Percentiles rank a stretch among this genome's conserved stretches.
Evolutionary conservation across 1,284 basidiomycete species (phyloP).

Genomic region (Rugosomyces carneus): DNA sequence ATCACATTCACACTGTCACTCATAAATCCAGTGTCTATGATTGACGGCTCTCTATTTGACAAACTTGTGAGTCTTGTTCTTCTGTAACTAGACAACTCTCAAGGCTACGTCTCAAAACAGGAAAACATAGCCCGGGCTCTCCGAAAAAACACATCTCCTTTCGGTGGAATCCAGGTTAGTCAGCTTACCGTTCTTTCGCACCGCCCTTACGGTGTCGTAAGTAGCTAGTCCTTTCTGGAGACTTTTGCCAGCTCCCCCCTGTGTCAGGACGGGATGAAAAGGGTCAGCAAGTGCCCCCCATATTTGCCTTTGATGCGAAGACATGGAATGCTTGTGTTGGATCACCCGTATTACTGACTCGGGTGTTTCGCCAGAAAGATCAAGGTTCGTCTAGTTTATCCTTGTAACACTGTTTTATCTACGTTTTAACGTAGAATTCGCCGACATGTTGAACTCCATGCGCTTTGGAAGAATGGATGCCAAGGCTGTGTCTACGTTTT

Average conservation of each 20-base stretch:
- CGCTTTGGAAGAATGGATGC: slow-evolving; percentile 68
- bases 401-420: neutral
- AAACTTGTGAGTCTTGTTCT: slow-evolving; percentile 47
- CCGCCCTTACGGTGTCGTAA: slow-evolving; percentile 22
- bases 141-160: slow-evolving; percentile 56
- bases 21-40: slow-evolving; percentile 70
- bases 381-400: slow-evolving; percentile 34
- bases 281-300: slow-evolving; percentile 35
- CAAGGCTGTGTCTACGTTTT: slow-evolving; percentile 57
- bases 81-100: neutral
- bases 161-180: slow-evolving; percentile 85
- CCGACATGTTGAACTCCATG: slow-evolving; percentile 91
- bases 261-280: slow-evolving; percentile 44
- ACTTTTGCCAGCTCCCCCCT: slow-evolving; percentile 92
- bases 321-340: slow-evolving; percentile 62
- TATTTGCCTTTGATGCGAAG: slow-evolving; percentile 82
- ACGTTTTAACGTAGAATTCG: slow-evolving; percentile 53
- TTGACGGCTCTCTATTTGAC: slow-evolving; percentile 81
- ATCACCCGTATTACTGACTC: slow-evolving; percentile 51
- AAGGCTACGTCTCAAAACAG: slow-evolving; percentile 16
- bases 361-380: slow-evolving; percentile 63
- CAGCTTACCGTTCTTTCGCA: neutral
- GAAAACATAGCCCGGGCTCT: slow-evolving; percentile 56
- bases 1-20: slow-evolving; percentile 2
- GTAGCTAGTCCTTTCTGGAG: slow-evolving; percentile 79